Percentiles rank a stretch among this genome's conserved stretches.
phyloP scores from a whole-genome alignment of 768 basidiomycete species.

The Mycena venus region DNA sequence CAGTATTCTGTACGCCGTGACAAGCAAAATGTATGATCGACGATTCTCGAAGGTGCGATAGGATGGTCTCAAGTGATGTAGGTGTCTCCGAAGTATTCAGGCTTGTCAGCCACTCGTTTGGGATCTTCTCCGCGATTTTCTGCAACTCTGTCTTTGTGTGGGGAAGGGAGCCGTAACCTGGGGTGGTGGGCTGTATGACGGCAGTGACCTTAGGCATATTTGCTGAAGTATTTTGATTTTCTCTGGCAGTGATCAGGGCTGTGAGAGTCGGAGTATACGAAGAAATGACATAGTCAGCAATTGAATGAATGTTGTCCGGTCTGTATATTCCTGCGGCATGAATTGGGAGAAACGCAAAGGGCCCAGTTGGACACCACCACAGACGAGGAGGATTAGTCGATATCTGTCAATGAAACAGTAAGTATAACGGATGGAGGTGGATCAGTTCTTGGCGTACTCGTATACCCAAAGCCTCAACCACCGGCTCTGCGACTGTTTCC shows the following conservation, averaged over 20 bases:
- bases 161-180: background rate
- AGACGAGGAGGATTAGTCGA: slow-evolving; percentile 13
- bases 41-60: background rate
- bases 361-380: no score
- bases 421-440: no score
- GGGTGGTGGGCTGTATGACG: background rate
- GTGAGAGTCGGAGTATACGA: slow-evolving; percentile 37
- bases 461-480: no score
- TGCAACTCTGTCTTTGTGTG: background rate
- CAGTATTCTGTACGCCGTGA: slow-evolving; percentile 40
- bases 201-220: background rate
- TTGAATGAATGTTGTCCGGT: background rate
- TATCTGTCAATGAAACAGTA: background rate
- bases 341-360: slow-evolving; percentile 35
- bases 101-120: background rate
- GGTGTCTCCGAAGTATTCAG: background rate
- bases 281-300: slow-evolving; percentile 32
- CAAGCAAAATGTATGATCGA: slow-evolving; percentile 41
- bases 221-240: no score
- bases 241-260: background rate
- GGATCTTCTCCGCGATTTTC: background rate
- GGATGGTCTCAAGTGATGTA: background rate
- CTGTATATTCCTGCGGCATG: slow-evolving; percentile 34
- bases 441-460: no score
- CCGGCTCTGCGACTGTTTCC: no score